These are phyloP conservation scores for Penicillium subrubescens DNA, from an alignment of 495 filamentous ascomycete genomes.

Conservation along the genomic window DNA sequence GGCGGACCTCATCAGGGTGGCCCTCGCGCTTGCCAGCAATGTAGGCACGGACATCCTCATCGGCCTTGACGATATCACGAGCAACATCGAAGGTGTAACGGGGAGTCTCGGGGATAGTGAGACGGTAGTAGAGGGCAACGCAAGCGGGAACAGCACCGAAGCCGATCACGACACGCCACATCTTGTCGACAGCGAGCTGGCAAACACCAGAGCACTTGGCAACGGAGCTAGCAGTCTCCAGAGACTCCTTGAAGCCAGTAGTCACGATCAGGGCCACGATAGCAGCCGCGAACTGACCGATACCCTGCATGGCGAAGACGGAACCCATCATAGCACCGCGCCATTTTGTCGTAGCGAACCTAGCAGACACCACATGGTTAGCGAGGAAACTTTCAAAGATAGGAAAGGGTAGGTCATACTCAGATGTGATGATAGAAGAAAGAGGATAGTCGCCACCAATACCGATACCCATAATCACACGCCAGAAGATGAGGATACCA, in stretches of 20 bases:
- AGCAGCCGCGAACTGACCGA: slow-evolving; percentile 73
- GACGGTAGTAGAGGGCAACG: slow-evolving; percentile 78
- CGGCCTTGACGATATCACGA: slow-evolving; percentile 69
- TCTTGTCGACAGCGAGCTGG: slow-evolving; percentile 74
- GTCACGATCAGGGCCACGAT: slow-evolving; percentile 72
- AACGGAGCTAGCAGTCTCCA: slow-evolving; percentile 50
- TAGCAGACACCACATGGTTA: slow-evolving; percentile 17
- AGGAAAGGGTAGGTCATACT: slow-evolving; percentile 48
- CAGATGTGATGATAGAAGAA: slow-evolving; percentile 85
- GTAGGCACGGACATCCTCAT: slow-evolving; percentile 66
- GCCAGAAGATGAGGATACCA: slow-evolving; percentile 87
- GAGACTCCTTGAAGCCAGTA: slow-evolving; percentile 70
- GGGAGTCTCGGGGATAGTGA: slow-evolving; percentile 85
- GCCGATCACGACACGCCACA: slow-evolving; percentile 81
- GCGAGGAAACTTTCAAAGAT: slow-evolving; percentile 3
- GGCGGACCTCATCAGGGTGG: slow-evolving; percentile 62
- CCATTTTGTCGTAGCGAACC: slow-evolving; percentile 82
- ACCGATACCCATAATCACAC: slow-evolving; percentile 80
- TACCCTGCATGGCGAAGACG: slow-evolving; percentile 83
- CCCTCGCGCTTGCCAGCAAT: slow-evolving; percentile 59
- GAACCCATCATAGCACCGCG: slow-evolving; percentile 86
- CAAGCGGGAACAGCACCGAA: slow-evolving; percentile 78
- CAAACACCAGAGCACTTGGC: slow-evolving; percentile 64
- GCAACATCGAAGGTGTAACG: slow-evolving; percentile 84
- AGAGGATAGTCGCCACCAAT: slow-evolving; percentile 90